Evolutionary conservation across 2,329 filamentous ascomycete species (phyloP).

Genomic region (Colletotrichum scovillei): DNA sequence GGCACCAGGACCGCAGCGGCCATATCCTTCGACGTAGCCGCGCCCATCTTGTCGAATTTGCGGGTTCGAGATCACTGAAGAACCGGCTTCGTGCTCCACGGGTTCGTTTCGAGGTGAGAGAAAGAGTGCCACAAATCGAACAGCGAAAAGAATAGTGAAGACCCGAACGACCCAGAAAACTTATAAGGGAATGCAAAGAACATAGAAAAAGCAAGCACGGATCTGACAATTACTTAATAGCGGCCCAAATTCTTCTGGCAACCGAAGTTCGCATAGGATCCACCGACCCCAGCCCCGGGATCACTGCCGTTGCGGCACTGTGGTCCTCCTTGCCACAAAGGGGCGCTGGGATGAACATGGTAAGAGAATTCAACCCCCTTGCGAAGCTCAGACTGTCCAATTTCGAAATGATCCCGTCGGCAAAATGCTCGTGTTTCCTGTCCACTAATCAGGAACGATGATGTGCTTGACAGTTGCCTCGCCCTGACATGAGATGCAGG

Average conservation of each 20-base stretch:
- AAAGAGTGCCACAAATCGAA: constrained; percentile 1
- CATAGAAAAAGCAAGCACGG: not conserved
- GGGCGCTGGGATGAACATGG: constrained; percentile 8
- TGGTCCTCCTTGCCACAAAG: constrained; percentile 2
- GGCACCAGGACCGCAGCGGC: constrained; percentile 28
- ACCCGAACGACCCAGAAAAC: constrained; percentile 3
- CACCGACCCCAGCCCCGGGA: constrained; percentile 8
- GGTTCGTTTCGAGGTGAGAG: not conserved
- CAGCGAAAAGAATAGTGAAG: not conserved
- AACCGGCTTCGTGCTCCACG: constrained; percentile 26
- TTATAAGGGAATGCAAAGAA: not conserved
- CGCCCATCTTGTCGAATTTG: constrained; percentile 14
- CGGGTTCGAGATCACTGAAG: constrained; percentile 4
- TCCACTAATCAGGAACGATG: not conserved
- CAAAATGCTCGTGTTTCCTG: not conserved
- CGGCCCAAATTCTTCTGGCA: constrained; percentile 10
- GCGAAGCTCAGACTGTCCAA: not conserved
- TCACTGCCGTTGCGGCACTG: constrained; percentile 17
- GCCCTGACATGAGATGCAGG: not conserved
- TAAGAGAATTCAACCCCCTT: constrained; percentile 1
- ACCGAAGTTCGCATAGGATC: constrained; percentile 10
- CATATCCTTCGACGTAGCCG: constrained; percentile 32
- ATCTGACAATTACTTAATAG: constrained; percentile 21
- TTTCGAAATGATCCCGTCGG: not conserved
- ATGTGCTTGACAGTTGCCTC: not conserved